phyloP scores from a whole-genome alignment of 495 filamentous ascomycete species.

The Hypoxylon subgilvum region DNA sequence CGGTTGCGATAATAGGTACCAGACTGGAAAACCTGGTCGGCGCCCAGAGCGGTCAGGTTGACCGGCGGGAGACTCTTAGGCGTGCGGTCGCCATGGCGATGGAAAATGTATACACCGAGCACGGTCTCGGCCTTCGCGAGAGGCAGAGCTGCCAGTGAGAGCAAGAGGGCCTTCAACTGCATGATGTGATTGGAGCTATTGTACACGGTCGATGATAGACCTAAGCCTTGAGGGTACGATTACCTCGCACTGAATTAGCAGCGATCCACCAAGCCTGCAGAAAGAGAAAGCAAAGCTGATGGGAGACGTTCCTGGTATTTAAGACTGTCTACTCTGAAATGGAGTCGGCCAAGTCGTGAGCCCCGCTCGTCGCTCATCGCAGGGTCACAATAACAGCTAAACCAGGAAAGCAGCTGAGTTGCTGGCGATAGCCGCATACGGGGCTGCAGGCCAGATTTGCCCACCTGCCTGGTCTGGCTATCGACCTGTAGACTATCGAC shows the following conservation, averaged over 20 bases:
- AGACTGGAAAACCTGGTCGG: conserved; percentile 66
- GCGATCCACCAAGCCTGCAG: background rate
- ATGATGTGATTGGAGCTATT: conserved; percentile 4
- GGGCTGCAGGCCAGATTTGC: conserved; percentile 19
- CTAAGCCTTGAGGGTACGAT: too few species aligned
- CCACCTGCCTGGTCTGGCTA: conserved; percentile 30
- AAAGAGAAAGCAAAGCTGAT: conserved; percentile 4
- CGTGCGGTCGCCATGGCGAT: conserved; percentile 74
- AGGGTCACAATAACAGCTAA: conserved; percentile 21
- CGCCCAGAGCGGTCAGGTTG: conserved; percentile 70
- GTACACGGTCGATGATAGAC: too few species aligned
- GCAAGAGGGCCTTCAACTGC: conserved; percentile 34
- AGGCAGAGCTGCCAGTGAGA: conserved; percentile 45
- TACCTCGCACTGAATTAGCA: conserved; percentile 4
- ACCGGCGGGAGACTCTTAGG: conserved; percentile 60
- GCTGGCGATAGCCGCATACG: conserved; percentile 22
- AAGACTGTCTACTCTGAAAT: too few species aligned
- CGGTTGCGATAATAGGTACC: conserved; percentile 66
- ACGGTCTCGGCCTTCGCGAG: conserved; percentile 61
- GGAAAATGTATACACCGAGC: conserved; percentile 73
- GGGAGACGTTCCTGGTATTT: conserved; percentile 13
- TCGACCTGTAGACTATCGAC: conserved; percentile 6
- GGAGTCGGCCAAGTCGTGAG: too few species aligned
- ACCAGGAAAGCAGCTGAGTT: conserved; percentile 1
- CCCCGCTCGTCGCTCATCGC: conserved; percentile 12